Conservation (phyloP, 2,329 filamentous ascomycete species). For the Trichoderma oligosporum region DNA sequence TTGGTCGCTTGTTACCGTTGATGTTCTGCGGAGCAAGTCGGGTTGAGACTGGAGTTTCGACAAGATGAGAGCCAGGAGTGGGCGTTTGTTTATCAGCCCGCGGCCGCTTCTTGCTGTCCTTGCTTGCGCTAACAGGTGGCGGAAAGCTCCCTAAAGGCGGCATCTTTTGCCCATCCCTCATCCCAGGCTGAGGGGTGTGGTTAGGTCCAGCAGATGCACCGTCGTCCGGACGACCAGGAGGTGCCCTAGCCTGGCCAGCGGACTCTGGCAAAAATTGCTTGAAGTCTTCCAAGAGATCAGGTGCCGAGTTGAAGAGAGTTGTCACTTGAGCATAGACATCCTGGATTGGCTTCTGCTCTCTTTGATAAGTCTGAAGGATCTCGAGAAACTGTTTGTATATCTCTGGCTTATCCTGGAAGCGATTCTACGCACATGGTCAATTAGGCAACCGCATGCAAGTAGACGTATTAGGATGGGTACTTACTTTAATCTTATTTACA, state of each 20-base stretch:
- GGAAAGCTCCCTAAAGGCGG: slow-evolving; percentile 95
- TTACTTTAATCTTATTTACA: slow-evolving; percentile 98
- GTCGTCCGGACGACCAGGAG: slow-evolving; percentile 57
- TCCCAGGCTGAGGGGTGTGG: slow-evolving; percentile 53
- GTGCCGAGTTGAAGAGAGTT: slow-evolving; percentile 84
- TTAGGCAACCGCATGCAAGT: slow-evolving; percentile 17
- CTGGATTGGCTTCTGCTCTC: slow-evolving; percentile 96
- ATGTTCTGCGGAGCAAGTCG: slow-evolving; percentile 32
- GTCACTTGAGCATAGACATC: slow-evolving; percentile 98
- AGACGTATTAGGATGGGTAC: slow-evolving; percentile 26
- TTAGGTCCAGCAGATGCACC: slow-evolving; percentile 40
- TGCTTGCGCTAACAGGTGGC: slow-evolving; percentile 71
- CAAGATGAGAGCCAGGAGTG: slow-evolving; percentile 43
- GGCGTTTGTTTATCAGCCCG: slow-evolving; percentile 55
- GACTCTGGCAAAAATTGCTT: slow-evolving; percentile 98
- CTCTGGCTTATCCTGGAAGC: slow-evolving; percentile 92
- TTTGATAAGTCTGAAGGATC: slow-evolving; percentile 95
- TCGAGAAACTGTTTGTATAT: slow-evolving; percentile 99
- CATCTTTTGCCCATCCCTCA: slow-evolving; percentile 68
- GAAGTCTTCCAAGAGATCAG: slow-evolving; percentile 94
- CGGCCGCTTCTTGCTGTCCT: slow-evolving; percentile 86
- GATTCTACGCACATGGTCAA: slow-evolving; percentile 60
- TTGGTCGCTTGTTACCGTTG: slow-evolving; percentile 61
- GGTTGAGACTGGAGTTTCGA: slow-evolving; percentile 40
- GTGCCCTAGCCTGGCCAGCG: slow-evolving; percentile 50